phyloP scores from a whole-genome alignment of 208 protist species.

The Novymonas esmeraldas region DNA sequence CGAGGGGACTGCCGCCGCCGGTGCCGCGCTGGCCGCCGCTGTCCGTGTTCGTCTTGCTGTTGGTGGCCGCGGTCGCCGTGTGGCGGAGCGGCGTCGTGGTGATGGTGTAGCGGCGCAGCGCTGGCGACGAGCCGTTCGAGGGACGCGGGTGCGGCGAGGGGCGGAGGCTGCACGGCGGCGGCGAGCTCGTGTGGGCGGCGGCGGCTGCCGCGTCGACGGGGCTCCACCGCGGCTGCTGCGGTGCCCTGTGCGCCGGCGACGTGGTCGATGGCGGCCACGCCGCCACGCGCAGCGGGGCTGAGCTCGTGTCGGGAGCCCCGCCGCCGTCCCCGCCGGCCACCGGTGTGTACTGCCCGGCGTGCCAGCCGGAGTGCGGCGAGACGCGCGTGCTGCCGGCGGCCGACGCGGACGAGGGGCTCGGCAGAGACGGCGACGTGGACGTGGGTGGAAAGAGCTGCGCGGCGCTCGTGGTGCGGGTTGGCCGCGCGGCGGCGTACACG shows the following conservation, averaged over 20 bases:
- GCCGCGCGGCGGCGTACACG: neutral
- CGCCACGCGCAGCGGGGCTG: too few species aligned
- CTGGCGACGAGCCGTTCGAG: constrained; percentile 24
- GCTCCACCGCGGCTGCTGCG: constrained; percentile 7
- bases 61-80: neutral
- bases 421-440: neutral
- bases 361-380: constrained; percentile 1
- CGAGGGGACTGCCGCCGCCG: constrained; percentile 9
- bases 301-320: too few species aligned
- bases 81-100: constrained; percentile 8
- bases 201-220: constrained; percentile 6
- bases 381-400: neutral
- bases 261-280: neutral
- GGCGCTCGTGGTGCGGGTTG: constrained; percentile 4
- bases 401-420: neutral
- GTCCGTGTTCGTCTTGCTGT: constrained; percentile 5
- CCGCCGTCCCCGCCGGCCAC: too few species aligned
- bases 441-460: constrained; percentile 4
- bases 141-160: constrained; percentile 26
- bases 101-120: constrained; percentile 33
- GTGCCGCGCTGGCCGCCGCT: constrained; percentile 4
- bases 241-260: neutral
- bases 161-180: constrained; percentile 27
- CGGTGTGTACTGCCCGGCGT: neutral
- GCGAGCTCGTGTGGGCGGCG: constrained; percentile 3